Evolutionary conservation across 176 grass and related monocot genomes (phyloP).

Genomic region (Lolium perenne): DNA sequence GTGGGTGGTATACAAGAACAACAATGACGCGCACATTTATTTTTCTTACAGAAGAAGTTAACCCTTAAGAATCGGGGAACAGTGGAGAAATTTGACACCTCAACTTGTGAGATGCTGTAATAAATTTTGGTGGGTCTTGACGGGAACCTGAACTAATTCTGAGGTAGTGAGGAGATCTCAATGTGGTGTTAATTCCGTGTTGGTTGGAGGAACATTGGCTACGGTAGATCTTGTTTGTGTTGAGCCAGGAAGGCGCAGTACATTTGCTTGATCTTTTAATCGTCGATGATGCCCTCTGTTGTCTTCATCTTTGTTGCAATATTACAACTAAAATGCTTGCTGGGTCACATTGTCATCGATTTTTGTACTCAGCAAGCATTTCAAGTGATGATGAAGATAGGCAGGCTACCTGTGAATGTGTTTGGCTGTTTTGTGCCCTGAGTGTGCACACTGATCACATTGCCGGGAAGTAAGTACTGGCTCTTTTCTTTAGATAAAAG

Average conservation of each 20-base stretch:
- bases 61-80: conserved; percentile 18
- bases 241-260: conserved; percentile 10
- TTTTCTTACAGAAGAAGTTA: conserved; percentile 9
- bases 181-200: conserved; percentile 8
- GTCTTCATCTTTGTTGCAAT: background rate
- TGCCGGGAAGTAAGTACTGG: no score
- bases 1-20: background rate
- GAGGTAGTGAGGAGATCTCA: conserved; percentile 9
- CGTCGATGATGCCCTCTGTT: background rate
- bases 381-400: no score
- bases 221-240: background rate
- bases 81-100: conserved; percentile 44
- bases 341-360: background rate
- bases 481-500: no score
- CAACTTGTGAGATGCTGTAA: conserved; percentile 23
- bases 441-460: no score
- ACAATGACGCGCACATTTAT: background rate
- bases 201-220: conserved; percentile 29
- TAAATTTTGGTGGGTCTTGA: conserved; percentile 5
- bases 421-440: no score
- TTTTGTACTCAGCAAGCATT: no score
- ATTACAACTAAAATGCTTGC: background rate
- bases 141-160: conserved; percentile 26
- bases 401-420: no score
- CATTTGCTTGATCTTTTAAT: background rate